Evolutionary conservation across 2,329 filamentous ascomycete species (phyloP).

Genomic region (Colletotrichum cuscutae): DNA sequence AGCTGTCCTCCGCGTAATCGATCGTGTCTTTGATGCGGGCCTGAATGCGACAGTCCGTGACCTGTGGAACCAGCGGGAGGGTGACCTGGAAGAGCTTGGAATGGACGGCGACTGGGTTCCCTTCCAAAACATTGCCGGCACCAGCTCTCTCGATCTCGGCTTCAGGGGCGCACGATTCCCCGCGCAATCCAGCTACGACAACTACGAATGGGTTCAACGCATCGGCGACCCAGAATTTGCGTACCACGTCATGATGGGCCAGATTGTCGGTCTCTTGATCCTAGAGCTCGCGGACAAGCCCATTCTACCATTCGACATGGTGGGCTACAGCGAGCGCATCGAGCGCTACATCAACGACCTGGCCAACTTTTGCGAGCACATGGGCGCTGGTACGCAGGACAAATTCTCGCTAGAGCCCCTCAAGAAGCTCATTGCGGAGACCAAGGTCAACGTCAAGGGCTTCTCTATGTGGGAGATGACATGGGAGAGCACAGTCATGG

Average conservation of each 20-base stretch:
- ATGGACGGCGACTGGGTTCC: slow-evolving; percentile 85
- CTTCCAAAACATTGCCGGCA: slow-evolving; percentile 92
- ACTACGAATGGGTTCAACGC: slow-evolving; percentile 83
- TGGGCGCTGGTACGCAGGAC: slow-evolving; percentile 67
- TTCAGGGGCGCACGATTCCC: slow-evolving; percentile 78
- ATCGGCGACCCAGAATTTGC: slow-evolving; percentile 84
- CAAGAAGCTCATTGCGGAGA: slow-evolving; percentile 68
- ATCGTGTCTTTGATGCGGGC: slow-evolving; percentile 77
- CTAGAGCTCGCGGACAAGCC: slow-evolving; percentile 86
- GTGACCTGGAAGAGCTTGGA: slow-evolving; percentile 73
- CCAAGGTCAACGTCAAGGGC: slow-evolving; percentile 67
- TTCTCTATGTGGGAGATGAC: slow-evolving; percentile 81
- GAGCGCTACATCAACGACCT: slow-evolving; percentile 74
- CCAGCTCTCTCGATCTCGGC: slow-evolving; percentile 85
- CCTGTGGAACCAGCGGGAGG: slow-evolving; percentile 76
- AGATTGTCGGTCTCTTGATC: slow-evolving; percentile 84
- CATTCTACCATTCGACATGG: slow-evolving; percentile 84
- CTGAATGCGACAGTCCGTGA: slow-evolving; percentile 78
- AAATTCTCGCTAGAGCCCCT: slow-evolving; percentile 65
- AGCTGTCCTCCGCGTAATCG: slow-evolving; percentile 77
- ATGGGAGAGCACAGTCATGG: slow-evolving; percentile 80
- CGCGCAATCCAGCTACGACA: slow-evolving; percentile 89
- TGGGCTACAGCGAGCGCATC: slow-evolving; percentile 75
- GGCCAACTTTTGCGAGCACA: slow-evolving; percentile 27
- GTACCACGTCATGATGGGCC: slow-evolving; percentile 82